Conservation (phyloP, 2,329 filamentous ascomycete species). For the Bretziella fagacearum region DNA sequence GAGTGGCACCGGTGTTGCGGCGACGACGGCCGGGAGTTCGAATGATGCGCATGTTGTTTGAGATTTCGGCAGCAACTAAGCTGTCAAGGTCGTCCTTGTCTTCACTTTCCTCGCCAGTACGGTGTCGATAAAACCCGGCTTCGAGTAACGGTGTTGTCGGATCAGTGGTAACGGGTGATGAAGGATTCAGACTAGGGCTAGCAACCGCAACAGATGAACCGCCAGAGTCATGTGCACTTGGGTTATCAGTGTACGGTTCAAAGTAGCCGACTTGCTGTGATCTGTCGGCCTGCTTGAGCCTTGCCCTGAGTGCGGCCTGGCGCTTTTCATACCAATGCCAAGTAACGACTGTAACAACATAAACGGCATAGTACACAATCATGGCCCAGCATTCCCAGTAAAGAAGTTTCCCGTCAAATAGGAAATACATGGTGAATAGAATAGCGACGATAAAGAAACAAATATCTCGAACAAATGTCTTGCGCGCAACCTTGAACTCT, state of each 20-base stretch:
- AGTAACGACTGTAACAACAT: constrained; percentile 69
- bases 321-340: constrained; percentile 56
- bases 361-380: constrained; percentile 82
- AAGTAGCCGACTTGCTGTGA: background rate
- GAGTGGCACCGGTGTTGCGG: constrained; percentile 53
- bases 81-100: constrained; percentile 39
- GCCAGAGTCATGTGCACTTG: constrained; percentile 1
- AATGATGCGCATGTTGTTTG: constrained; percentile 80
- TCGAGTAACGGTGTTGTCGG: constrained; percentile 24
- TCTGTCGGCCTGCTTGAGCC: constrained; percentile 16
- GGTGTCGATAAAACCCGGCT: constrained; percentile 20
- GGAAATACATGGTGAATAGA: constrained; percentile 69
- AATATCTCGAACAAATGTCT: constrained; percentile 82
- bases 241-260: constrained; percentile 48
- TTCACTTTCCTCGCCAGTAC: constrained; percentile 24
- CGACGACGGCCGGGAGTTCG: constrained; percentile 43
- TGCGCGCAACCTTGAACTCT: constrained; percentile 79
- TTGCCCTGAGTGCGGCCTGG: background rate
- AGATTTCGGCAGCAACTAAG: constrained; percentile 64
- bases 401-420: constrained; percentile 67
- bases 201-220: background rate
- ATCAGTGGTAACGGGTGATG: constrained; percentile 4
- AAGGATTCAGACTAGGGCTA: background rate
- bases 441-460: constrained; percentile 81
- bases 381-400: constrained; percentile 82